phyloP scores from a whole-genome alignment of 2,329 filamentous ascomycete species.

The Ophiostoma piceae region DNA sequence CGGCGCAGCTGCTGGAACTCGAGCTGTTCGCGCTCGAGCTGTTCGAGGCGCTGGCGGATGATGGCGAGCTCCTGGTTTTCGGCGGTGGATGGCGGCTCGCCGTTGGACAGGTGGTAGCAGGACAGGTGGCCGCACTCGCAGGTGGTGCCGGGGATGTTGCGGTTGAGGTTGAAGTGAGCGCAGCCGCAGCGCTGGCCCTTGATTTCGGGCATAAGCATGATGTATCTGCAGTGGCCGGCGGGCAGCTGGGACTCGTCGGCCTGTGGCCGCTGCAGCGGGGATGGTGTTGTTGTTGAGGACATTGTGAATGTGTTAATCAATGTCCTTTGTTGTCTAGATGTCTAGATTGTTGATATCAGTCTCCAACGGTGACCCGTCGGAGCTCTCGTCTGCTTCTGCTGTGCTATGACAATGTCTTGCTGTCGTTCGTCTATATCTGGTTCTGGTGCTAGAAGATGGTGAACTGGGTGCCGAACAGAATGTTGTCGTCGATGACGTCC shows the following conservation, averaged over 20 bases:
- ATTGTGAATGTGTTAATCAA: slow-evolving; percentile 14
- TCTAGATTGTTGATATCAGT: not conserved
- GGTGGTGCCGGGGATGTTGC: slow-evolving; percentile 47
- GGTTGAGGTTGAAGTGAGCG: slow-evolving; percentile 52
- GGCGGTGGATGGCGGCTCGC: slow-evolving; percentile 36
- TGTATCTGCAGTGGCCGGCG: slow-evolving; percentile 55
- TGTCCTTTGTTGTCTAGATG: not conserved
- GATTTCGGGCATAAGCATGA: slow-evolving; percentile 52
- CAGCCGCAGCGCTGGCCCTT: slow-evolving; percentile 56
- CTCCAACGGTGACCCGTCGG: slow-evolving; percentile 7
- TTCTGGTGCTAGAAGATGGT: slow-evolving; percentile 19
- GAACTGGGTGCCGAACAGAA: slow-evolving; percentile 9
- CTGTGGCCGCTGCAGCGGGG: slow-evolving; percentile 31
- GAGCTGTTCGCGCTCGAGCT: slow-evolving; percentile 42
- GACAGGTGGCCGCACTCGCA: slow-evolving; percentile 58
- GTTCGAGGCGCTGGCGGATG: slow-evolving; percentile 43
- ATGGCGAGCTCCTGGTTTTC: slow-evolving; percentile 46
- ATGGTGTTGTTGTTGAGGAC: slow-evolving; percentile 31
- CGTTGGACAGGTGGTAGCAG: slow-evolving; percentile 52
- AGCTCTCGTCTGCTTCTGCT: not conserved
- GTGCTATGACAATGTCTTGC: not conserved
- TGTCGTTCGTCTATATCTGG: not conserved
- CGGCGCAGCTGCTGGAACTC: slow-evolving; percentile 30
- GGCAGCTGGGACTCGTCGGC: slow-evolving; percentile 47
- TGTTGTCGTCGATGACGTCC: slow-evolving; percentile 25